Evolutionary conservation across 805 yeast genomes (phyloP), one percentile per base, ranked within the genome.

Genomic region (Ogataea sp.): DNA sequence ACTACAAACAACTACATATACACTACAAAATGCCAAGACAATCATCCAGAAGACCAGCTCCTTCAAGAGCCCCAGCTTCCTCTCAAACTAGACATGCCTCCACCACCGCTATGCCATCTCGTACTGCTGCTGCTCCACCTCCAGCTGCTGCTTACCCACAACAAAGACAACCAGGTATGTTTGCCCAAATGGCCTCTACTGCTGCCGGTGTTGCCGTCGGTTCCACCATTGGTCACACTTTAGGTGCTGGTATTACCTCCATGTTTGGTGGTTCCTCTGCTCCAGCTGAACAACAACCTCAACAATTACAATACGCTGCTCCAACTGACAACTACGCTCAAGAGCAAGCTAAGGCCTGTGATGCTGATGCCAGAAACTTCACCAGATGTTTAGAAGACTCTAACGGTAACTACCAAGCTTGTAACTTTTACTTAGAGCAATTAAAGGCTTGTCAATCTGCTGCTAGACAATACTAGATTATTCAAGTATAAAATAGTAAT

Each of bases 181-280:
- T 90, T 55, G 84, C 90, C 43, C 95, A 93, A 68, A 93, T 93
- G 98, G 97, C 97, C 30, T 73, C 95, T 36, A 93, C 98, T 36
- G 98, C 98, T 40, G 98, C 97, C 37, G 98, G 98, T 80, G 98
- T 93, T 34, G 98, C 97, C 39, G 97, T 93, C 41, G 98, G 98
- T 55, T 86, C 96, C 38, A 82, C 97, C 45, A 80, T 90, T 40
- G 98, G 98, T 46, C 98, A 93, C 73, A 87, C 97, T 31, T 51
- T 90, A 43, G 97, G 97, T 67, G 95, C 95, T 46, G 97, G 97
- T 55, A 68, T 93, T 53, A 80, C 95, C 37, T 73, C 86, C 37
- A 65, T 93, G 75, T 90, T 90, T 55, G 87, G 95, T 39, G 95
- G 95, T 40, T 75, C 85, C 29, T 63, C 70, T 24, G 70, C 70